These are phyloP conservation scores for Termitomyces sp. DNA, from an alignment of 768 basidiomycete genomes.

Conservation along the genomic window DNA sequence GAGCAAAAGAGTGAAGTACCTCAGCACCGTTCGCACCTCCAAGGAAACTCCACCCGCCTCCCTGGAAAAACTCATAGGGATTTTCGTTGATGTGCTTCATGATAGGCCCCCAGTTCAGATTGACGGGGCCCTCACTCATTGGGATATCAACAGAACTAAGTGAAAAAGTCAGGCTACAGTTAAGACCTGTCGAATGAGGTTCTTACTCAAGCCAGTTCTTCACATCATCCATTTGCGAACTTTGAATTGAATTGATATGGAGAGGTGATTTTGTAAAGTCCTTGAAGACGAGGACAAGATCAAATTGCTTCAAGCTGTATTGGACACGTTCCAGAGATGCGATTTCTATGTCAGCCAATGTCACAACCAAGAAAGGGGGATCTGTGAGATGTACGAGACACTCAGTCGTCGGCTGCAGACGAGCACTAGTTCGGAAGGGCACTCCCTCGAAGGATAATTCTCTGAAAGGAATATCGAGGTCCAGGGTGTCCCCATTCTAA, in stretches of 20 bases:
- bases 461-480: constrained; percentile 95
- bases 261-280: constrained; percentile 91
- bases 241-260: constrained; percentile 96
- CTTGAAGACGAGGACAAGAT: constrained; percentile 95
- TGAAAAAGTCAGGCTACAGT: constrained; percentile 8
- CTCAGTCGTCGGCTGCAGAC: constrained; percentile 94
- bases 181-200: not conserved
- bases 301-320: constrained; percentile 94
- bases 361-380: constrained; percentile 93
- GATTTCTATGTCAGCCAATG: constrained; percentile 92
- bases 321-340: constrained; percentile 97
- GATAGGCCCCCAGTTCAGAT: constrained; percentile 96
- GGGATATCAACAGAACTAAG: constrained; percentile 94
- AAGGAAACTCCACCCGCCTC: constrained; percentile 95
- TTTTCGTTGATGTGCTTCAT: constrained; percentile 99
- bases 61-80: constrained; percentile 92
- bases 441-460: constrained; percentile 98
- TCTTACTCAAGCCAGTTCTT: constrained; percentile 98
- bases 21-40: constrained; percentile 69
- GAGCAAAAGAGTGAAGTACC: constrained; percentile 33
- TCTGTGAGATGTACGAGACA: constrained; percentile 95
- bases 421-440: constrained; percentile 91
- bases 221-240: constrained; percentile 88
- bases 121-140: constrained; percentile 93
- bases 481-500: constrained; percentile 75